Percentiles rank a stretch among this genome's conserved stretches.
Evolutionary conservation across 345 rosid species (phyloP).

Genomic region (Barbarea vulgaris): DNA sequence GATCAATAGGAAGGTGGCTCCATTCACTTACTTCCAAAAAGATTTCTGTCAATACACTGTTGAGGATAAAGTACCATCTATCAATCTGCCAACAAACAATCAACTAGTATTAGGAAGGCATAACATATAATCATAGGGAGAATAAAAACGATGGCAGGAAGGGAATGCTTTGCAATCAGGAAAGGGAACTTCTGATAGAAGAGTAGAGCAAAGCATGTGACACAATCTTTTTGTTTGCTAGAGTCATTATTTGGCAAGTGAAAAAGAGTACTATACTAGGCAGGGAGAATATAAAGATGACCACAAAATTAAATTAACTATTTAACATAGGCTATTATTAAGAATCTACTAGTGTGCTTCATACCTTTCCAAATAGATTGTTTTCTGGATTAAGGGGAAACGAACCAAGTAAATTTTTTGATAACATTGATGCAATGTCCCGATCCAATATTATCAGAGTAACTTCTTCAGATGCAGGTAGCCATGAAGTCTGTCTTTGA

Average conservation of each 20-base stretch:
- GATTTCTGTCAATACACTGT: constrained; percentile 61
- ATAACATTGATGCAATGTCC: constrained; percentile 47
- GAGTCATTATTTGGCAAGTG: not conserved
- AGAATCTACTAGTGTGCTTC: constrained; percentile 13
- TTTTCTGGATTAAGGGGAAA: constrained; percentile 62
- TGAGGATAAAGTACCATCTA: constrained; percentile 64
- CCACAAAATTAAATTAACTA: constrained; percentile 1
- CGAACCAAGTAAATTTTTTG: constrained; percentile 56
- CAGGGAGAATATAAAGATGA: constrained; percentile 3
- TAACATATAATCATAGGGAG: not conserved
- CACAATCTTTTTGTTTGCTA: not conserved
- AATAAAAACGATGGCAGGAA: not conserved
- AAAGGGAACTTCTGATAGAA: not conserved
- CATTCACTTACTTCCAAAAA: constrained; percentile 65
- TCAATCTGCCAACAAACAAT: constrained; percentile 58
- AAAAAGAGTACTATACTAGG: not conserved
- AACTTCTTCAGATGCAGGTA: constrained; percentile 40
- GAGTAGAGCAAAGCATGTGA: not conserved
- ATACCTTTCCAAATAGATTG: constrained; percentile 59
- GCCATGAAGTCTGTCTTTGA: constrained; percentile 31
- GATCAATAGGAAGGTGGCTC: constrained; percentile 51
- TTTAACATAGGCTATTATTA: not conserved
- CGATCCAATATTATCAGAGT: constrained; percentile 48
- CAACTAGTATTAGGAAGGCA: constrained; percentile 22
- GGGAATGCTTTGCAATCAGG: constrained; percentile 7